Conservation (phyloP, 1,284 basidiomycete genomes). For the Austroboletus novae-zelandiae region DNA sequence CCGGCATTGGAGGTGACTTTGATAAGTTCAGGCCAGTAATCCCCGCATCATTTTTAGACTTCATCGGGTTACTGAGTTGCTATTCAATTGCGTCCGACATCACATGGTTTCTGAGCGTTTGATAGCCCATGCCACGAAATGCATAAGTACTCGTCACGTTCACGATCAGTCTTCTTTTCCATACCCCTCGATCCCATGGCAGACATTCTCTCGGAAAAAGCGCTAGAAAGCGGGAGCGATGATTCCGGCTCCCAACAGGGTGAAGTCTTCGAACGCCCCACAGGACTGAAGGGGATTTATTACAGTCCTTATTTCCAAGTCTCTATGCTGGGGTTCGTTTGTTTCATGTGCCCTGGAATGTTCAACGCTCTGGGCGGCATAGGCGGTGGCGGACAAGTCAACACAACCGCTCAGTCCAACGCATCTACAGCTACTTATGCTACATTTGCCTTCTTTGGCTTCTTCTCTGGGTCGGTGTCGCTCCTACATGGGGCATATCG, state of each 20-base stretch:
- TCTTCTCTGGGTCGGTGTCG: conserved; percentile 37
- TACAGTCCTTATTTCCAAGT: conserved; percentile 38
- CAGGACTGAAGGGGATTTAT: conserved; percentile 34
- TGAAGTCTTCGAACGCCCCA: conserved; percentile 29
- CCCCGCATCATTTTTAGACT: not conserved
- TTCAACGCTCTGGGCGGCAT: conserved; percentile 45
- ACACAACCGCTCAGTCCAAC: conserved; percentile 58
- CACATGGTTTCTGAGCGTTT: conserved; percentile 12
- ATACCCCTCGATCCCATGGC: conserved; percentile 12
- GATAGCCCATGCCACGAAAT: not conserved
- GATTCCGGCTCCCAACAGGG: conserved; percentile 18
- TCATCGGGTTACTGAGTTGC: not conserved
- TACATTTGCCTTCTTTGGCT: conserved; percentile 58
- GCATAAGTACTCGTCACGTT: conserved; percentile 15
- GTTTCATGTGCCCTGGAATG: conserved; percentile 40
- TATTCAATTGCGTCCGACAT: conserved; percentile 3
- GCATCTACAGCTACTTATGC: conserved; percentile 66
- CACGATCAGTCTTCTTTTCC: not conserved
- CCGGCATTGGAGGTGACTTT: not conserved
- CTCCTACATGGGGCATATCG: not conserved
- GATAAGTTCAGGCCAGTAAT: not conserved
- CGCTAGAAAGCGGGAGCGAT: conserved; percentile 22
- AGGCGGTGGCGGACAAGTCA: conserved; percentile 69
- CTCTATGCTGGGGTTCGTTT: conserved; percentile 41
- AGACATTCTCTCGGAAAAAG: conserved; percentile 16